Evolutionary conservation across 1,284 basidiomycete species (phyloP).

Genomic region (Cutaneotrichosporon dermatis): DNA sequence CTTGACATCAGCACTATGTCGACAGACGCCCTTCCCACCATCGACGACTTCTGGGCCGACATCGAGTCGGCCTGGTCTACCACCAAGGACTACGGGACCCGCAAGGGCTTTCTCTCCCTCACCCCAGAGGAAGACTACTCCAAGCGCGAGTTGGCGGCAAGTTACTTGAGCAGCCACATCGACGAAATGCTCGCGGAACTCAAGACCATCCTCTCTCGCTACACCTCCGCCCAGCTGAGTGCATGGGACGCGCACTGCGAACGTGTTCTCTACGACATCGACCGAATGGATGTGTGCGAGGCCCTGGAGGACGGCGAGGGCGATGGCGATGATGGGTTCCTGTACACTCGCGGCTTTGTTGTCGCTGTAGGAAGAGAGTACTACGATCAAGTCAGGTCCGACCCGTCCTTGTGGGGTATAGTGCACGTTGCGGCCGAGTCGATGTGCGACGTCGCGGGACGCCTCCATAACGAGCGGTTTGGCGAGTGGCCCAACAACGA

Average conservation of each 20-base stretch:
- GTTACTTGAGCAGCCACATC: neutral
- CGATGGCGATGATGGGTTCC: slow-evolving; percentile 15
- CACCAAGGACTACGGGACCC: too few species aligned
- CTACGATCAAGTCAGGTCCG: slow-evolving; percentile 7
- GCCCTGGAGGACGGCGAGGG: neutral
- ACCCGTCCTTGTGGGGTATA: slow-evolving; percentile 5
- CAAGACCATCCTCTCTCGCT: neutral
- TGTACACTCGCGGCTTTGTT: slow-evolving; percentile 15
- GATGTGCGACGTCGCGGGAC: slow-evolving; percentile 9
- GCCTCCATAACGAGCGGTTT: slow-evolving; percentile 3
- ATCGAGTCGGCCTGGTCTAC: neutral
- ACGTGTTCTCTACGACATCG: slow-evolving; percentile 15
- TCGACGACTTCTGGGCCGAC: neutral
- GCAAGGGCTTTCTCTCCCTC: too few species aligned
- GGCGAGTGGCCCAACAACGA: slow-evolving; percentile 6
- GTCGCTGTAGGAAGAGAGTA: slow-evolving; percentile 9
- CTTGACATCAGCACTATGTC: too few species aligned
- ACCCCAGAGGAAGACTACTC: too few species aligned
- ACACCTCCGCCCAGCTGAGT: neutral
- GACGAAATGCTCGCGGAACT: neutral
- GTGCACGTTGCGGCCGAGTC: slow-evolving; percentile 9
- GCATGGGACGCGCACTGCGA: slow-evolving; percentile 6
- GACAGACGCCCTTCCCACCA: neutral
- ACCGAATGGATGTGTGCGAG: slow-evolving; percentile 13
- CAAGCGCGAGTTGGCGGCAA: neutral